phyloP scores from a whole-genome alignment of 352 stramenopile genomes.

The Phytophthora podocarpi region DNA sequence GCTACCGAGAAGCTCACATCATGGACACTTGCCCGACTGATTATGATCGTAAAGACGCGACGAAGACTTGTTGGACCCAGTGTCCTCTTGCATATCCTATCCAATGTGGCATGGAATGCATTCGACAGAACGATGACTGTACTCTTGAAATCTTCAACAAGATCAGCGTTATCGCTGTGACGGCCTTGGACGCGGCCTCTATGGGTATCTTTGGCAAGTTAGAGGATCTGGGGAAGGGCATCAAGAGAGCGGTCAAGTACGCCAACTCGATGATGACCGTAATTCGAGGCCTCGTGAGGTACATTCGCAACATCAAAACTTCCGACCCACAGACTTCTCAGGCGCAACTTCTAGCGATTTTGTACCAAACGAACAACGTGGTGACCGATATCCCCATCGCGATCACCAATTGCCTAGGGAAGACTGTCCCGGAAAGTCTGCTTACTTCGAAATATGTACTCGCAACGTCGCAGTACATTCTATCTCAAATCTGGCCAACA shows the following conservation, averaged over 20 bases:
- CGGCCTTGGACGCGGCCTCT: constrained; percentile 36
- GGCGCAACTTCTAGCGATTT: constrained; percentile 9
- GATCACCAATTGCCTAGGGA: constrained; percentile 12
- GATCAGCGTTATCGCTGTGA: constrained; percentile 35
- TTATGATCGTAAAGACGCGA: constrained; percentile 16
- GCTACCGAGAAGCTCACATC: constrained; percentile 43
- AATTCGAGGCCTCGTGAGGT: constrained; percentile 19
- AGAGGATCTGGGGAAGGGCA: constrained; percentile 10
- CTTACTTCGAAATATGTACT: constrained; percentile 9
- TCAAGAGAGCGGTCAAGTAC: constrained; percentile 12
- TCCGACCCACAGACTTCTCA: constrained; percentile 14
- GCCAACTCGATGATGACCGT: constrained; percentile 18
- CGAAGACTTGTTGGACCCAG: constrained; percentile 36
- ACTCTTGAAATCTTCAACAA: constrained; percentile 44
- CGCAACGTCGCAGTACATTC: constrained; percentile 20
- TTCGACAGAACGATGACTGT: constrained; percentile 47
- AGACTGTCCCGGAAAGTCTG: constrained; percentile 3
- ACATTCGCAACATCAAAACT: constrained; percentile 19
- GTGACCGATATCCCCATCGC: constrained; percentile 22
- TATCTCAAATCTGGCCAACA: constrained; percentile 16
- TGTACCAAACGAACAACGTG: constrained; percentile 20
- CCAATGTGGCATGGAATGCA: constrained; percentile 43
- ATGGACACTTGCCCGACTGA: constrained; percentile 25
- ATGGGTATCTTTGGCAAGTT: constrained; percentile 43
- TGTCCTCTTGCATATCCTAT: constrained; percentile 46